These are phyloP conservation scores for Polyplosphaeria fusca DNA, from an alignment of 495 filamentous ascomycete genomes.

Conservation along the genomic window DNA sequence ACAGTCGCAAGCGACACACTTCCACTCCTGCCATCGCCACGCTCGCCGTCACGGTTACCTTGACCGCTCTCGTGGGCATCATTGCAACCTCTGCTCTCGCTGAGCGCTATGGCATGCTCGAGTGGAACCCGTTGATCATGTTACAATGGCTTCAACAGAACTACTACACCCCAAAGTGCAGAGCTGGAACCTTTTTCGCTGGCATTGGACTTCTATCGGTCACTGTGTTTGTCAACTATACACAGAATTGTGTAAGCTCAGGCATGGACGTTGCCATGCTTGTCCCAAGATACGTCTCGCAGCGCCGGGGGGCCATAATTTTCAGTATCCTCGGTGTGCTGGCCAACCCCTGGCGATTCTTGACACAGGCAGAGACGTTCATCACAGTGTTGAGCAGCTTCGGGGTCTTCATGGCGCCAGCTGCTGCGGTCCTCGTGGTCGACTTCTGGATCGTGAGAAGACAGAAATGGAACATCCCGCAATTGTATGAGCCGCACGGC, in stretches of 20 bases:
- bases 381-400: constrained; percentile 20
- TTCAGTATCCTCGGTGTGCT: constrained; percentile 8
- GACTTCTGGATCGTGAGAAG: constrained; percentile 40
- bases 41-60: constrained; percentile 32
- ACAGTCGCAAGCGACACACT: constrained; percentile 2
- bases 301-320: constrained; percentile 12
- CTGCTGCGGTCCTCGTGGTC: constrained; percentile 12
- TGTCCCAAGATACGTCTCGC: constrained; percentile 8
- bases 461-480: constrained; percentile 43
- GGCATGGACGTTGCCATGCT: constrained; percentile 47
- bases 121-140: constrained; percentile 46
- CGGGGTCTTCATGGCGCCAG: constrained; percentile 14
- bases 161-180: constrained; percentile 35
- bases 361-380: constrained; percentile 8
- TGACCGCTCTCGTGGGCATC: constrained; percentile 42
- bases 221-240: constrained; percentile 37
- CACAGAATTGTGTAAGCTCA: constrained; percentile 42
- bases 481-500: constrained; percentile 40
- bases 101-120: constrained; percentile 39
- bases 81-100: constrained; percentile 43
- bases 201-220: constrained; percentile 42
- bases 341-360: constrained; percentile 15
- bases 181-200: constrained; percentile 48
- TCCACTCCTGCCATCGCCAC: constrained; percentile 35
- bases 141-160: constrained; percentile 37